phyloP scores from a whole-genome alignment of 208 protist genomes.

The Wallacemonas sp. region DNA sequence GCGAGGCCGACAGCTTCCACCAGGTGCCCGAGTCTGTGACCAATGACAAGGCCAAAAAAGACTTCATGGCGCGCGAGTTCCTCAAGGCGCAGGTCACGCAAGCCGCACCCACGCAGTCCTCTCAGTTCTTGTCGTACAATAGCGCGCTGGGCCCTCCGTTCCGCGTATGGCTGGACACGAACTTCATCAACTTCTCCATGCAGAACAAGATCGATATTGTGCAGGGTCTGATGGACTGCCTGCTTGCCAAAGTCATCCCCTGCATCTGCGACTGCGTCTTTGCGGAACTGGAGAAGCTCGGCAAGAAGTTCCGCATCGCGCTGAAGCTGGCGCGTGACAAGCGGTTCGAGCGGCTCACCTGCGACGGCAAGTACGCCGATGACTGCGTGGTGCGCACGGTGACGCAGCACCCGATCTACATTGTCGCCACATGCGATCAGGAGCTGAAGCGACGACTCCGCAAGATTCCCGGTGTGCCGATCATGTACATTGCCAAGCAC shows the following conservation, averaged over 20 bases:
- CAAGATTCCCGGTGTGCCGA: slow-evolving; percentile 98
- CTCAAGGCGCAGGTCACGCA: slow-evolving; percentile 66
- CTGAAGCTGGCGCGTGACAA: slow-evolving; percentile 97
- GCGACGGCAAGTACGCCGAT: slow-evolving; percentile 99
- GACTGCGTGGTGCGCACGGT: slow-evolving; percentile 99
- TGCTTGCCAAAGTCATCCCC: slow-evolving; percentile 98
- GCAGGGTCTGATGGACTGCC: slow-evolving; percentile 98
- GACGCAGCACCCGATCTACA: slow-evolving; percentile 90
- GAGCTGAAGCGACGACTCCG: slow-evolving; percentile 98
- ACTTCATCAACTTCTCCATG: slow-evolving; percentile 99
- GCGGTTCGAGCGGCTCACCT: slow-evolving; percentile 96
- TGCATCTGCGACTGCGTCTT: slow-evolving; percentile 99
- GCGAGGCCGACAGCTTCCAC: slow-evolving; percentile 80
- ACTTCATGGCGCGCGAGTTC: slow-evolving; percentile 72
- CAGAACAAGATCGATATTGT: slow-evolving; percentile 99
- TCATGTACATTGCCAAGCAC: slow-evolving; percentile 98
- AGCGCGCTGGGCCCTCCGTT: slow-evolving; percentile 97
- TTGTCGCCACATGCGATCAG: slow-evolving; percentile 94
- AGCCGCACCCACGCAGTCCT: slow-evolving; percentile 52
- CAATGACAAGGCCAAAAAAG: slow-evolving; percentile 53
- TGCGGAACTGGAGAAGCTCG: slow-evolving; percentile 99
- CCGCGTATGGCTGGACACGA: slow-evolving; percentile 99
- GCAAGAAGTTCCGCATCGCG: slow-evolving; percentile 94
- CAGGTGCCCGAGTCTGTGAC: slow-evolving; percentile 33
- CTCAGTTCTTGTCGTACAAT: slow-evolving; percentile 98